A percentile compares a stretch with the other conserved stretches of the same genome.
phyloP scores from a whole-genome alignment of 208 protist species.

The Acanthamoeba polyphaga region DNA sequence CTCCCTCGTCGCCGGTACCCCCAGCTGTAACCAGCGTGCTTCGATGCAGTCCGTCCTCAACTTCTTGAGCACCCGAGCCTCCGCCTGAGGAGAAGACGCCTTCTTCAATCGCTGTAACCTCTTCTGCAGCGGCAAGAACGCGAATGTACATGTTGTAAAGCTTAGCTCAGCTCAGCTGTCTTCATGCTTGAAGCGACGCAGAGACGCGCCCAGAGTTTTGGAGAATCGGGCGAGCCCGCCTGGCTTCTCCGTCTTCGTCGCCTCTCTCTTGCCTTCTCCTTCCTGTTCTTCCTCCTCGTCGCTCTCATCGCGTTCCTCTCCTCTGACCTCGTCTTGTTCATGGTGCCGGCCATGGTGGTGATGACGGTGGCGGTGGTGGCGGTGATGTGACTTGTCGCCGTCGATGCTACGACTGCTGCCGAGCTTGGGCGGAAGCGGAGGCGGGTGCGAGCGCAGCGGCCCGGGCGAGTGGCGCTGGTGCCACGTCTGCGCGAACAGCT shows the following conservation, averaged over 20 bases:
- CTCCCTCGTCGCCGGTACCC: background rate
- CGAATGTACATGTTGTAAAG: too few species aligned
- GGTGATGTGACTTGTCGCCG: background rate
- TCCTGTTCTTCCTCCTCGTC: background rate
- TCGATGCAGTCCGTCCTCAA: too few species aligned
- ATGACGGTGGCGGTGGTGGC: background rate
- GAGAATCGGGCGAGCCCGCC: too few species aligned
- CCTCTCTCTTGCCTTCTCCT: background rate
- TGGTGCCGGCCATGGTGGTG: background rate
- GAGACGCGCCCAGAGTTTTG: too few species aligned
- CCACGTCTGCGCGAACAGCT: constrained; percentile 15
- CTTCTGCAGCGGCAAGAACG: too few species aligned
- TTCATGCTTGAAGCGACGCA: too few species aligned
- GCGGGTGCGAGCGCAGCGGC: background rate
- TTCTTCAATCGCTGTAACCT: too few species aligned
- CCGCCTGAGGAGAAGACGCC: too few species aligned
- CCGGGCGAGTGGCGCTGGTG: constrained; percentile 7
- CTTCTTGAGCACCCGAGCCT: too few species aligned
- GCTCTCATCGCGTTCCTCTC: background rate
- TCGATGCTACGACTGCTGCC: background rate
- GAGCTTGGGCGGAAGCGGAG: background rate
- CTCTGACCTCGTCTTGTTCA: background rate
- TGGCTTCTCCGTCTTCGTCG: background rate
- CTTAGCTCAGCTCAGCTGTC: too few species aligned
- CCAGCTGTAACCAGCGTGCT: too few species aligned